phyloP scores from a whole-genome alignment of 2,329 filamentous ascomycete species.

The Apiospora aurea region DNA sequence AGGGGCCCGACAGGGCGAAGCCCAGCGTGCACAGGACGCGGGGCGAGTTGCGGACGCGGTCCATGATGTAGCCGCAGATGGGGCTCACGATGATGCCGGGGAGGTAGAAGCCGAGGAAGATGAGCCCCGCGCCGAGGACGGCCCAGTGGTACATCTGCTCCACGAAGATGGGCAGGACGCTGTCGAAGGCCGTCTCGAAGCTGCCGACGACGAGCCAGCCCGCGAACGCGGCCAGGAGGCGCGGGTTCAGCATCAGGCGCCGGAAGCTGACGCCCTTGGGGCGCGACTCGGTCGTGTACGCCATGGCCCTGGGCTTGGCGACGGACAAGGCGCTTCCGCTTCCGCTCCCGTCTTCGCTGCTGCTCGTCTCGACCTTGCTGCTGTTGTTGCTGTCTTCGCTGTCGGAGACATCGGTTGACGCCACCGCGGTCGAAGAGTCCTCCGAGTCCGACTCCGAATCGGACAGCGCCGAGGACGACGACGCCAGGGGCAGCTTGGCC shows the following conservation, averaged over 20 bases:
- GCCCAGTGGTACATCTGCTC: slow-evolving; percentile 21
- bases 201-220: slow-evolving; percentile 21
- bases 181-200: slow-evolving; percentile 23
- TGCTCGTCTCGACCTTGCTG: not conserved
- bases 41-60: not conserved
- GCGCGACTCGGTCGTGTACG: not conserved
- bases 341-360: not conserved
- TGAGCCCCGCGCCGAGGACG: slow-evolving; percentile 14
- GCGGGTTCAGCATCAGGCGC: slow-evolving; percentile 16
- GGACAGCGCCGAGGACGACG: not conserved
- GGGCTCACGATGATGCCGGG: slow-evolving; percentile 20
- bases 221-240: slow-evolving; percentile 14
- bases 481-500: not conserved
- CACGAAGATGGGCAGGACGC: slow-evolving; percentile 23
- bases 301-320: not conserved
- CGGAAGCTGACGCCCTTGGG: not conserved
- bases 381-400: not conserved
- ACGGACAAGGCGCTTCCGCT: too few relatives aligned
- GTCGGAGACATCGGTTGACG: not conserved
- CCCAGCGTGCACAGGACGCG: slow-evolving; percentile 1
- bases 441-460: not conserved
- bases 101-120: slow-evolving; percentile 20
- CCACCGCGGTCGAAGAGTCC: not conserved
- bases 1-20: not conserved
- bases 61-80: slow-evolving; percentile 21